These are phyloP conservation scores for Leccinum cinnamomeum DNA, from an alignment of 1,284 basidiomycete genomes.

Conservation along the genomic window DNA sequence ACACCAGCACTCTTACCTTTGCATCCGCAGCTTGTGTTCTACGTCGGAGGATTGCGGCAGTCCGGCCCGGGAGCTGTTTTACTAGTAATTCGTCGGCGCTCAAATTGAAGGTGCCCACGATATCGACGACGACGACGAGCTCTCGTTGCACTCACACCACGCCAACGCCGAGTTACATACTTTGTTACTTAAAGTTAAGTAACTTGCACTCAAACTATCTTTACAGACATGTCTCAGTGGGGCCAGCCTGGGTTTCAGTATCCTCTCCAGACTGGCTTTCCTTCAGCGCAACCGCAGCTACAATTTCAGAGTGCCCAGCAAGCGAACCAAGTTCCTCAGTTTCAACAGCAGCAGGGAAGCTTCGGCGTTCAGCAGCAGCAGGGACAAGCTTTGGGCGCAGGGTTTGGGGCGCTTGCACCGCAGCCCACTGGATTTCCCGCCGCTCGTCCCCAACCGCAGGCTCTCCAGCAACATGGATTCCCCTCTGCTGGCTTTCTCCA, in stretches of 20 bases:
- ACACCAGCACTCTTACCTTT: background rate
- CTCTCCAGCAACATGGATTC: too few relatives aligned
- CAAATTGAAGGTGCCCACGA: conserved; percentile 10
- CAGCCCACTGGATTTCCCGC: too few relatives aligned
- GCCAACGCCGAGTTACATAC: too few relatives aligned
- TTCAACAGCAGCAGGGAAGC: conserved; percentile 18
- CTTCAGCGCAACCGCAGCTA: conserved; percentile 45
- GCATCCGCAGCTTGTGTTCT: conserved; percentile 1
- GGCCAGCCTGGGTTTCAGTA: conserved; percentile 56
- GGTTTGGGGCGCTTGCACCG: too few relatives aligned
- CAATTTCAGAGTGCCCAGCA: conserved; percentile 45
- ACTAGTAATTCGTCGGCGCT: background rate
- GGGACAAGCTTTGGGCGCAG: too few relatives aligned
- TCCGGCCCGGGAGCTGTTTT: background rate
- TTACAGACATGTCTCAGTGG: background rate
- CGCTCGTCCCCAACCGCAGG: too few relatives aligned
- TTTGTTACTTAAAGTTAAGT: too few relatives aligned
- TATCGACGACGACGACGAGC: conserved; percentile 2
- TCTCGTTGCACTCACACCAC: too few relatives aligned
- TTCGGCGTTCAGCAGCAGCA: too few relatives aligned
- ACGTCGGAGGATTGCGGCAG: background rate
- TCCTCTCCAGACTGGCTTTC: conserved; percentile 60
- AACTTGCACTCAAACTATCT: background rate
- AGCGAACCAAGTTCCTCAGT: conserved; percentile 29
- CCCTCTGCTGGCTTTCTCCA: too few relatives aligned